Conservation (phyloP, 2,329 filamentous ascomycete genomes). For the Sporothrix sp. region DNA sequence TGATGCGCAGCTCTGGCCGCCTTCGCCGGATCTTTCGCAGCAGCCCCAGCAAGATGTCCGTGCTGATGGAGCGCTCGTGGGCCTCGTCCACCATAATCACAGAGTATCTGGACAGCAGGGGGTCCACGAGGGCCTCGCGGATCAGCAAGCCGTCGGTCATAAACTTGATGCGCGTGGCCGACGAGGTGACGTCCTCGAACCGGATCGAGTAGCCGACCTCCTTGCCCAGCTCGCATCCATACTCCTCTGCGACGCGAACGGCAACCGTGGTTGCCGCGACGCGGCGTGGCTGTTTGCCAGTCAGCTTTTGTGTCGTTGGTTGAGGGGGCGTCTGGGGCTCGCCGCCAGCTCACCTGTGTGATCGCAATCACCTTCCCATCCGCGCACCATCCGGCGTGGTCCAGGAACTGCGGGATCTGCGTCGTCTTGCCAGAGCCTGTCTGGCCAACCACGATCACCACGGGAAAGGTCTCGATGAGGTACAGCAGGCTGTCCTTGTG, state of each 20-base stretch:
- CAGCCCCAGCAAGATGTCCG: slow-evolving; percentile 80
- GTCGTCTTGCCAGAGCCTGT: slow-evolving; percentile 95
- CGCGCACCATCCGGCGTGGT: slow-evolving; percentile 79
- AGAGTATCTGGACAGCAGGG: slow-evolving; percentile 79
- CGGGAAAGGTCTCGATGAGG: slow-evolving; percentile 70
- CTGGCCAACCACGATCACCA: slow-evolving; percentile 85
- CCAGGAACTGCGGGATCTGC: slow-evolving; percentile 85
- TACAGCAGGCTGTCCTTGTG: slow-evolving; percentile 75
- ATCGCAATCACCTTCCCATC: slow-evolving; percentile 77
- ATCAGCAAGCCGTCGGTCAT: slow-evolving; percentile 87
- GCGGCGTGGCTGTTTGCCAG: slow-evolving; percentile 83
- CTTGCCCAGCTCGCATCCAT: slow-evolving; percentile 76
- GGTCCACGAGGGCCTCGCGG: slow-evolving; percentile 86
- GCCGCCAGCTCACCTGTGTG: slow-evolving; percentile 57
- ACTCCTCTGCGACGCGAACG: slow-evolving; percentile 78
- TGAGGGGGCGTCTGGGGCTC: no score
- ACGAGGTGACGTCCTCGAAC: slow-evolving; percentile 85
- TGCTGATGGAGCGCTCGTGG: slow-evolving; percentile 86
- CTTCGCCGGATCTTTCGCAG: slow-evolving; percentile 82
- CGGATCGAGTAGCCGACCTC: slow-evolving; percentile 88
- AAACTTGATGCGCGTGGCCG: slow-evolving; percentile 83
- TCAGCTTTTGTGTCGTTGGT: no score
- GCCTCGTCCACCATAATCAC: slow-evolving; percentile 98
- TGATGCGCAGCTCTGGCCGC: slow-evolving; percentile 71
- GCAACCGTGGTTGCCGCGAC: slow-evolving; percentile 89